Evolutionary conservation across 768 basidiomycete species (phyloP).

Genomic region (Leccinum variicolor): DNA sequence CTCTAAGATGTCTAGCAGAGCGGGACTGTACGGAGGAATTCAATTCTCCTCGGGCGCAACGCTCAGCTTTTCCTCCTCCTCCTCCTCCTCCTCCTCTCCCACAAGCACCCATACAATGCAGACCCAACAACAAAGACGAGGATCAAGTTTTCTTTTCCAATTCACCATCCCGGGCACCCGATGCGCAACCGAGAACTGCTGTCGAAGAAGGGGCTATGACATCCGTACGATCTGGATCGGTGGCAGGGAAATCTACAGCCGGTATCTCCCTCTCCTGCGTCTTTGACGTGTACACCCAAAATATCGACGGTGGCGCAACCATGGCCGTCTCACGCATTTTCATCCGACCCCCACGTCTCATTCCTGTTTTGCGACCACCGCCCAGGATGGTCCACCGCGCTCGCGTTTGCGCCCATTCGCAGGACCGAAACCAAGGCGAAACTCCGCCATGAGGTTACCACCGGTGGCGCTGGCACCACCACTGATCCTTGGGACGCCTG

Average conservation of each 20-base stretch:
- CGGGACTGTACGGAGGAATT: slow-evolving; percentile 84
- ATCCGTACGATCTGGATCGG: slow-evolving; percentile 26
- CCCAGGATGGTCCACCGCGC: slow-evolving; percentile 83
- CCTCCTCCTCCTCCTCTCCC: slow-evolving; percentile 28
- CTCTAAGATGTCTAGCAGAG: slow-evolving; percentile 66
- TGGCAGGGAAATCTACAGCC: slow-evolving; percentile 49
- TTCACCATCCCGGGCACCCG: slow-evolving; percentile 21
- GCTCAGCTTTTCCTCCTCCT: slow-evolving; percentile 38
- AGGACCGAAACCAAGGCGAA: too few species aligned
- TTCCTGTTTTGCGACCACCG: not conserved
- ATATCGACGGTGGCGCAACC: slow-evolving; percentile 36
- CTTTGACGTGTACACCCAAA: slow-evolving; percentile 33
- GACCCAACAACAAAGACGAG: slow-evolving; percentile 18
- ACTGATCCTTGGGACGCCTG: too few species aligned
- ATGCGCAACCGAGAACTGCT: slow-evolving; percentile 17
- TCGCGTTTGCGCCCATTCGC: too few species aligned
- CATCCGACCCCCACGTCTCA: not conserved
- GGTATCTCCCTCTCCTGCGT: slow-evolving; percentile 47
- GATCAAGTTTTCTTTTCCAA: slow-evolving; percentile 5
- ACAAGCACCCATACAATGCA: slow-evolving; percentile 17
- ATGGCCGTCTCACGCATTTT: slow-evolving; percentile 25
- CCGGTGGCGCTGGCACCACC: too few species aligned
- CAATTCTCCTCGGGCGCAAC: slow-evolving; percentile 73
- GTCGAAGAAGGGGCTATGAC: slow-evolving; percentile 25
- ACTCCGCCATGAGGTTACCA: too few species aligned